Conservation (phyloP, 2,329 filamentous ascomycete genomes). For the Talaromyces verruculosus region DNA sequence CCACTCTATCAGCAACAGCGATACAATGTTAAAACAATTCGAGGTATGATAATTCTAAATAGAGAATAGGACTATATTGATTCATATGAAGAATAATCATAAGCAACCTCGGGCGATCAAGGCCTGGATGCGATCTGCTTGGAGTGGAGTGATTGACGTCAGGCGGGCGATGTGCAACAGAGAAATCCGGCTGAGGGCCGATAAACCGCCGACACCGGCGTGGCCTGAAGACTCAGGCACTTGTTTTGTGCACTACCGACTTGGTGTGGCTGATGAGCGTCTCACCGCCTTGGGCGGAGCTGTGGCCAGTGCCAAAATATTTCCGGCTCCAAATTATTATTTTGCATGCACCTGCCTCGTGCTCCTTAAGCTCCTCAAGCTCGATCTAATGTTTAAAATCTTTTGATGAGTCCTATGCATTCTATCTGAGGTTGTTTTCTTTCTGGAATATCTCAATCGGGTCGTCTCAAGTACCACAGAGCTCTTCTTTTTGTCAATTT, state of each 20-base stretch:
- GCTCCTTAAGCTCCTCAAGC: background rate
- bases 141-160: slow-evolving; percentile 21
- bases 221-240: background rate
- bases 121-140: background rate
- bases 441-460: background rate
- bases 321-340: background rate
- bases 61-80: background rate
- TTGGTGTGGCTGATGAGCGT: background rate
- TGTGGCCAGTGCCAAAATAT: slow-evolving; percentile 14
- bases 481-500: background rate
- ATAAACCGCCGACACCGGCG: background rate
- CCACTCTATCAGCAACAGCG: background rate
- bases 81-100: background rate
- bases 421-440: background rate
- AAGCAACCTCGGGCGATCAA: background rate
- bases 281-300: slow-evolving; percentile 10
- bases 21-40: background rate
- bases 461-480: background rate
- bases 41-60: background rate
- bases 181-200: background rate
- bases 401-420: background rate
- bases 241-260: background rate
- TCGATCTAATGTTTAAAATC: background rate
- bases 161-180: slow-evolving; percentile 6
- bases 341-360: background rate